Base-by-base conservation (phyloP, 2,329 filamentous ascomycete genomes). In the Mycosphaerella sp. region DNA sequence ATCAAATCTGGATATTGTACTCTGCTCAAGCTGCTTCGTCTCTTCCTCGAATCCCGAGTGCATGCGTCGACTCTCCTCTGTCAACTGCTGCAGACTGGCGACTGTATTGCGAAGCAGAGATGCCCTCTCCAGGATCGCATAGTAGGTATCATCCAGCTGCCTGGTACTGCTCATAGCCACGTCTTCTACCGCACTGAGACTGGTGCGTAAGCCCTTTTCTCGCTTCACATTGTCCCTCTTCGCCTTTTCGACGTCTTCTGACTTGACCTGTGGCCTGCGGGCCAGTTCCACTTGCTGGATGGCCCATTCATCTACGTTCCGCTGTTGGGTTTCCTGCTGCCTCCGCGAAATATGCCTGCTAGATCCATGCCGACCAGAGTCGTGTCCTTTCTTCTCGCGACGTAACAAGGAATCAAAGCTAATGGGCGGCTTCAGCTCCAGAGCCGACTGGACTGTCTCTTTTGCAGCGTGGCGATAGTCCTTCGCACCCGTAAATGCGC, bases 61-160 rank as follows among this genome's bases (percentile, higher is more conserved):
- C 64, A 63, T 63, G 40, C 50, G 75, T 51, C 76, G 77, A 5
- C 84, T 83, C 62, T 80, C 74, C 31, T 74, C 73, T 0, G 84
- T 82, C n/a, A 92, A 76, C 61, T 86, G 82, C 64, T 83, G 83
- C 29, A 92, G 73, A 2, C 78, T 79, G 5, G 75, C 69, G 39
- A 90, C 79, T 0, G 83, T 88, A 60, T 75, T 78, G 51, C 85
- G 83, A 38, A 91, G 73, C 1, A 77, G 69, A 47, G 78, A 78
- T 46, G 86, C 77, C 65, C 85, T 87, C 66, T 88, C 83, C 31
- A 89, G 75, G 8, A 90, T 79, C 0, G 81, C 80, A 59, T 87
- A 86, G 71, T 90, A 91, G 2, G 84, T 84, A 55, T 86, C 81
- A 67, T 91, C 86, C 41, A 92, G 79, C 34, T 79, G 79, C 56